Evolutionary conservation across 2,329 filamentous ascomycete genomes (phyloP), one percentile per base, ranked within the genome.

Genomic region (Tolypocladium sp.): DNA sequence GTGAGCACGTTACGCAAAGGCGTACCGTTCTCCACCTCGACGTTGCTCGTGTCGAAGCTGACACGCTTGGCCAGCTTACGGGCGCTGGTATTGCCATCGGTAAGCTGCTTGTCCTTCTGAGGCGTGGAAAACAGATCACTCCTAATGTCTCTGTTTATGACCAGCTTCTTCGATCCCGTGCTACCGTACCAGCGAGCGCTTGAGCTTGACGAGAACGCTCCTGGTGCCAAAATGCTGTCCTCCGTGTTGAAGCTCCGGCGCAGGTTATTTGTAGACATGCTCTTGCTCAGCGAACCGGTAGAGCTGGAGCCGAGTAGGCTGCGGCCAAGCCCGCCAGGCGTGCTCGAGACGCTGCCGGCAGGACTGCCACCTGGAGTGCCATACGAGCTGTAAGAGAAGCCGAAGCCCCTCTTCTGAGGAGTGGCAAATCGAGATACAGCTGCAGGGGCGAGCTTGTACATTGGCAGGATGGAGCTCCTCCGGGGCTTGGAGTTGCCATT

Each of bases 361-460:
- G 83, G 83, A 65, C 85, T 90, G 59, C 80, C 87, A 42, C 79
- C 85, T 7, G 93, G 92, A 1, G 89, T 92, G 52, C 91, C 91
- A 67, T 96, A 96, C 2, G 88, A 92, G 63, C 92, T 96, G 74
- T 97, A 97, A 2, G 89, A 92, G 71, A 97, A 96, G 3, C 93
- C 93, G 69, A 91, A 97, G 6, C 91, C 91, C 59, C 89, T 84
- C 75, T 91, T 93, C 66, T 92, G 90, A 0, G 92, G 92, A 0
- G 92, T 96, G 37, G 87, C 83, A 59, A 92, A 87, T 55, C 92
- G 88, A 27, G 89, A 88, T 10, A 90, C 87, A 40, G 90, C 90
- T 54, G 85, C 84, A 0, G 92, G 91, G 54, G 91, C 93, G 64
- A 96, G 82, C 75, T 92, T 94, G 77, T 93, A 92, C 70, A 94